Percentiles rank a stretch among this genome's conserved stretches.
Conservation (phyloP, 2,329 filamentous ascomycete species). For the Pseudonectria foliicola region DNA sequence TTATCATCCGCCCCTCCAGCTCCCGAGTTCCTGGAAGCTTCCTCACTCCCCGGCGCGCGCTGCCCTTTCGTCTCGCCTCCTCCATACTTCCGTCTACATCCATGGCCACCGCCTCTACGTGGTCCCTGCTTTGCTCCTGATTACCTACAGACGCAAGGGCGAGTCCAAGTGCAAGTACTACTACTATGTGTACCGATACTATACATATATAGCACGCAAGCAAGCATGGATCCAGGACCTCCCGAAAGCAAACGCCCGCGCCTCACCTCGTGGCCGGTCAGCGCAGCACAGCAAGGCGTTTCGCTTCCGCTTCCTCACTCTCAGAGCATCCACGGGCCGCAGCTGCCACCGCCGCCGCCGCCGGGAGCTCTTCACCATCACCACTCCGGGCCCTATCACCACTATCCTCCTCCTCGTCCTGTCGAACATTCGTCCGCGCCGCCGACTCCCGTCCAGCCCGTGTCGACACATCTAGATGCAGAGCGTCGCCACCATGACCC, state of each 20-base stretch:
- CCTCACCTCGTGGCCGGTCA: slow-evolving; percentile 43
- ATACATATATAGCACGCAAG: slow-evolving; percentile 27
- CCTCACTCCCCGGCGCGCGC: slow-evolving; percentile 15
- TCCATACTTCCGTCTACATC: slow-evolving; percentile 17
- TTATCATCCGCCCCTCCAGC: slow-evolving; percentile 22
- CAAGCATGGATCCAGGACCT: slow-evolving; percentile 54
- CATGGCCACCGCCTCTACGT: slow-evolving; percentile 30
- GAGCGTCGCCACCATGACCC: slow-evolving; percentile 52
- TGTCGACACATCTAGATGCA: slow-evolving; percentile 31
- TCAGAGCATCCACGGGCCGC: slow-evolving; percentile 21
- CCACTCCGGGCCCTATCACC: slow-evolving; percentile 33
- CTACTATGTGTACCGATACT: slow-evolving; percentile 25
- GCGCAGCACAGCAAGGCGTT: slow-evolving; percentile 40
- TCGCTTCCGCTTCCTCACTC: slow-evolving; percentile 33
- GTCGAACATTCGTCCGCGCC: slow-evolving; percentile 26
- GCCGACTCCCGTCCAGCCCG: slow-evolving; percentile 24
- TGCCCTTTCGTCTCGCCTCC: slow-evolving; percentile 20
- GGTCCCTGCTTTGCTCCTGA: slow-evolving; percentile 32
- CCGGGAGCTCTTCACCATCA: slow-evolving; percentile 23
- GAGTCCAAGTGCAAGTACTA: too few relatives aligned
- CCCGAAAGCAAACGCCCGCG: slow-evolving; percentile 55
- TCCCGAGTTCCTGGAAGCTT: slow-evolving; percentile 24
- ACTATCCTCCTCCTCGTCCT: slow-evolving; percentile 28
- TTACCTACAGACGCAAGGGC: slow-evolving; percentile 5
- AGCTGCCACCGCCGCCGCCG: slow-evolving; percentile 20